These are phyloP conservation scores for Penicillium steckii DNA, from an alignment of 495 filamentous ascomycete species.

Conservation along the genomic window DNA sequence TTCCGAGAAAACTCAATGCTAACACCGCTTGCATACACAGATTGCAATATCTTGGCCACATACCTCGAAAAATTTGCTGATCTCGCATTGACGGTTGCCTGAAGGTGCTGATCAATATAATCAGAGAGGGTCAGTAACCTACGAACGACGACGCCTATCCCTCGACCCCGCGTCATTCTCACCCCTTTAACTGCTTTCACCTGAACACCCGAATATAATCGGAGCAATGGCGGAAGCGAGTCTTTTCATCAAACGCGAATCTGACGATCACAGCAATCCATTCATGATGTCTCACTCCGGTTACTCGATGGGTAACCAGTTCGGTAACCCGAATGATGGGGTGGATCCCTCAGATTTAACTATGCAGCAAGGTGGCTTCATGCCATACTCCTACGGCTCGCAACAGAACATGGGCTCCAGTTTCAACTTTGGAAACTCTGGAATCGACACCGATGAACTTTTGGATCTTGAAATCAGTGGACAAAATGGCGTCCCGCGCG, in stretches of 20 bases:
- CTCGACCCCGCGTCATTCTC: constrained; percentile 16
- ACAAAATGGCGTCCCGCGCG: constrained; percentile 40
- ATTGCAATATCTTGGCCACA: constrained; percentile 5
- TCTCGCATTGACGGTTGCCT: constrained; percentile 11
- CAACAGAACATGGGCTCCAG: constrained; percentile 52
- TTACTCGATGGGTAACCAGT: constrained; percentile 67
- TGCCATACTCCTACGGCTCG: constrained; percentile 47
- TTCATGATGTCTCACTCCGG: constrained; percentile 57
- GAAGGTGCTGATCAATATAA: constrained; percentile 5
- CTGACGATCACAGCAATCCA: constrained; percentile 59
- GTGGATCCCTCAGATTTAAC: constrained; percentile 87
- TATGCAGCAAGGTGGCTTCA: constrained; percentile 58
- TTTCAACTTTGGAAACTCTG: constrained; percentile 54
- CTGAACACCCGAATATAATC: constrained; percentile 7
- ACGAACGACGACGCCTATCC: constrained; percentile 20
- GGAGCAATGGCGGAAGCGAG: constrained; percentile 43
- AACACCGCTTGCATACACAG: constrained; percentile 5
- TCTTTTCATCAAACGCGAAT: constrained; percentile 78
- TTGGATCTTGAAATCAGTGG: constrained; percentile 51
- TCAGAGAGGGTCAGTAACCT: constrained; percentile 27
- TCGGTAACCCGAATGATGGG: constrained; percentile 59
- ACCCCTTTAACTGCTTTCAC: constrained; percentile 3
- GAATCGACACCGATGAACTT: constrained; percentile 54
- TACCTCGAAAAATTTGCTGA: not conserved
- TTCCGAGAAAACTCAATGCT: constrained; percentile 8